Evolutionary conservation across 129 eudicot species (phyloP), one percentile per base, ranked within the genome.

Genomic region (Pulicaria dysenterica): DNA sequence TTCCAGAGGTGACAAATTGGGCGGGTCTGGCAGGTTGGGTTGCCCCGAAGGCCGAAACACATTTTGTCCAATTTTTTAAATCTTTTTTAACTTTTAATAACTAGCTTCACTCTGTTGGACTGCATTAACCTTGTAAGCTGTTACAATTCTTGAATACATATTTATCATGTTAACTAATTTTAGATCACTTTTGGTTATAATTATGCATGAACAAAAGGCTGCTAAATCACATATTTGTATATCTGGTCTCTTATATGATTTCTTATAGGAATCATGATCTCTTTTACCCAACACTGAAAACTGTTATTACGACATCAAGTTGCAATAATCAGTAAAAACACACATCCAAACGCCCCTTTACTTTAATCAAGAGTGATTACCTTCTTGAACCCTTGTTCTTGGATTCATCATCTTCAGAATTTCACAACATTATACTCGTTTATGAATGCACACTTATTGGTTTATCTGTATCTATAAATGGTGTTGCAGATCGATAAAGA

Each of bases 401-500:
- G 31, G 31, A 24, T 24, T 24, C 31, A 24, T 24, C 31, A 24
- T 24, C 31, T 24, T 38, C 39, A 4, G 66, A 60, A 60, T 37
- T 6, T 13, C 39, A 60, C 66, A 38, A n/a, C 46, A 24, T 24
- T 24, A 24, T 24, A 24, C 31, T 24, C 31, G 31, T 60, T n/a
- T 60, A 60, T n/a, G 5, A 0, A 17, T 24, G 19, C 51, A 50
- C 16, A 5, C 15, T 38, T 46, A 3, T 34, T 47, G 36, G 36
- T 59, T 16, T 12, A 24, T 14, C 2, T 12, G 5, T 51, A 39
- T 36, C 40, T 31, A 41, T 53, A 44, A 24, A 24, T 72, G 40
- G 5, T 73, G 3, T 46, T 76, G 81, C 87, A 95, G 99, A 70
- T 95, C 37, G 96, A 90, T 69, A 95, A 95, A 82, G 82, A 84